Percentiles rank a stretch among this genome's conserved stretches.
phyloP scores from a whole-genome alignment of 768 basidiomycete species.

The Russula compacta region DNA sequence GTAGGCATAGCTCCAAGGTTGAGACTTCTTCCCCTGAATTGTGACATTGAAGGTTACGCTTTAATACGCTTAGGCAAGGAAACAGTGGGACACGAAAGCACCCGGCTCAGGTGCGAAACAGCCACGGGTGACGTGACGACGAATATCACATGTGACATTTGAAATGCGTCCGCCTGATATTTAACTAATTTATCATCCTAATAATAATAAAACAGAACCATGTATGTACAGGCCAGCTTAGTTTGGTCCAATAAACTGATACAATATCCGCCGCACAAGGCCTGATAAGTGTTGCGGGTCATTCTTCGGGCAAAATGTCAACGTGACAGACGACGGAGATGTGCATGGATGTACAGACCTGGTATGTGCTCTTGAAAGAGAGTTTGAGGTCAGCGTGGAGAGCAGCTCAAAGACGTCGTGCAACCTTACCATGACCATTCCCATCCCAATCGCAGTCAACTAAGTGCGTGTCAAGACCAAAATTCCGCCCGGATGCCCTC shows the following conservation, averaged over 20 bases:
- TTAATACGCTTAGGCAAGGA: background rate
- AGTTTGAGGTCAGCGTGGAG: background rate
- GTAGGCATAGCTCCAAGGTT: background rate
- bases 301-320: conserved; percentile 28
- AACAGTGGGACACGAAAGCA: background rate
- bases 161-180: too few species aligned
- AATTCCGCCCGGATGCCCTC: background rate
- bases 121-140: too few species aligned
- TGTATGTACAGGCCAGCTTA: conserved; percentile 23
- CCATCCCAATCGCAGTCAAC: conserved; percentile 73
- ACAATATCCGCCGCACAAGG: conserved; percentile 69
- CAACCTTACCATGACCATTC: conserved; percentile 74
- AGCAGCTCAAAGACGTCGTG: background rate
- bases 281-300: conserved; percentile 79
- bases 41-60: conserved; percentile 2
- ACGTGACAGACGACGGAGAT: background rate
- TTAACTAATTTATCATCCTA: too few species aligned
- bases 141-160: too few species aligned
- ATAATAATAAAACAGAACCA: too few species aligned
- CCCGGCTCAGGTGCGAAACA: too few species aligned
- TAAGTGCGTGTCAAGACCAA: conserved; percentile 16
- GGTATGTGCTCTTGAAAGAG: conserved; percentile 42
- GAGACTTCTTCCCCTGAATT: background rate
- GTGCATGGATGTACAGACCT: conserved; percentile 30
- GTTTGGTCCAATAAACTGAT: conserved; percentile 87